Conservation (phyloP, 106 monocot species). For the Apostasia ramifera region DNA sequence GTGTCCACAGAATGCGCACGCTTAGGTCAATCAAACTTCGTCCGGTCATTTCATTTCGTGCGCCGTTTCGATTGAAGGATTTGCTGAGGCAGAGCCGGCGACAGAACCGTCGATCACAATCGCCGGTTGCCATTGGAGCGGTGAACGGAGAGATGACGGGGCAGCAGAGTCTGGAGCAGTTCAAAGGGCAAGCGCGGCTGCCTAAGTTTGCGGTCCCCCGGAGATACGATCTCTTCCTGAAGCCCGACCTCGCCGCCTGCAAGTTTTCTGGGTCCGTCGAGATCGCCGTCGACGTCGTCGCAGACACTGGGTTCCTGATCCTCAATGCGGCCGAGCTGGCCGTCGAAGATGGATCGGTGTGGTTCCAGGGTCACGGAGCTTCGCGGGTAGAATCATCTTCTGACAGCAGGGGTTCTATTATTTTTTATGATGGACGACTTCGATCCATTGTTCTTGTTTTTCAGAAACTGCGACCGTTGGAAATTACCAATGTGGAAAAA, state of each 20-base stretch:
- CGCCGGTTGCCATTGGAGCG: background rate
- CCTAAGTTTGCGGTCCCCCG: slow-evolving; percentile 65
- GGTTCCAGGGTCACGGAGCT: slow-evolving; percentile 17
- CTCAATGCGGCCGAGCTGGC: slow-evolving; percentile 81
- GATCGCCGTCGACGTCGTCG: slow-evolving; percentile 54
- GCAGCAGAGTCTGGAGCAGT: slow-evolving; percentile 40
- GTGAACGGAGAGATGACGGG: slow-evolving; percentile 1
- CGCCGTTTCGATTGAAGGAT: too few relatives aligned
- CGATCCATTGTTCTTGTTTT: background rate
- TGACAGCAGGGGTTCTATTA: background rate
- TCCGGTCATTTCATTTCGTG: too few relatives aligned
- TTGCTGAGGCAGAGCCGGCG: too few relatives aligned
- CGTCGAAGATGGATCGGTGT: slow-evolving; percentile 37
- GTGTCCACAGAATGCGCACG: too few relatives aligned
- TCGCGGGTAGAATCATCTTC: slow-evolving; percentile 6
- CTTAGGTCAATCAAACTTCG: too few relatives aligned
- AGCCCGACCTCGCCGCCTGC: slow-evolving; percentile 63
- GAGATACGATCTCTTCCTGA: slow-evolving; percentile 59
- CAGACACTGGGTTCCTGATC: slow-evolving; percentile 62
- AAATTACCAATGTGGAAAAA: slow-evolving; percentile 29
- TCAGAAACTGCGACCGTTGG: slow-evolving; percentile 45
- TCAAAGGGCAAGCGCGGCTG: slow-evolving; percentile 61
- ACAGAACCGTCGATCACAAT: too few relatives aligned
- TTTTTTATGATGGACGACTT: background rate
- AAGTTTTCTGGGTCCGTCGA: slow-evolving; percentile 55